phyloP scores from a whole-genome alignment of 495 filamentous ascomycete species.

The Cudoniella acicularis region DNA sequence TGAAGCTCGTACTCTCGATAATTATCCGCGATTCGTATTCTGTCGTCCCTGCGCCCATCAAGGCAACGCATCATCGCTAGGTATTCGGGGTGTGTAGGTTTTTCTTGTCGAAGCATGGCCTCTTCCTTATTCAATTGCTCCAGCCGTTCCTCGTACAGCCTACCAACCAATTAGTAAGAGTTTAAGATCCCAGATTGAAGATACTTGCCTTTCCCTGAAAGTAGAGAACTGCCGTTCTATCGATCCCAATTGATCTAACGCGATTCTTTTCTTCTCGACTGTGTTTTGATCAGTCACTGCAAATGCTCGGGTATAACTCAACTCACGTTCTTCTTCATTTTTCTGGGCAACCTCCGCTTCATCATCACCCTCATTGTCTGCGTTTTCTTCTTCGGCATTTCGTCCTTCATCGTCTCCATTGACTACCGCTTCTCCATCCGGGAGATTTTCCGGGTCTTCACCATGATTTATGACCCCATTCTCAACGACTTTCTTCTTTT shows the following conservation, averaged over 20 bases:
- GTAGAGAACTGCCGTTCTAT: slow-evolving; percentile 83
- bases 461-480: slow-evolving; percentile 16
- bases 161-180: slow-evolving; percentile 31
- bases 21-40: slow-evolving; percentile 67
- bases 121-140: slow-evolving; percentile 79
- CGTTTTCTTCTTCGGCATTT: slow-evolving; percentile 37
- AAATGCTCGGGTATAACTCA: background rate
- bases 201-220: slow-evolving; percentile 77
- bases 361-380: slow-evolving; percentile 38
- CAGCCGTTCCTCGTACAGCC: slow-evolving; percentile 83
- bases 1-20: slow-evolving; percentile 69
- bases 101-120: slow-evolving; percentile 69
- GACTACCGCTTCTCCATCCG: slow-evolving; percentile 13
- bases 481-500: slow-evolving; percentile 25
- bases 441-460: slow-evolving; percentile 2
- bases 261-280: slow-evolving; percentile 77
- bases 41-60: slow-evolving; percentile 73
- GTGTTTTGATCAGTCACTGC: slow-evolving; percentile 1
- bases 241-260: slow-evolving; percentile 70
- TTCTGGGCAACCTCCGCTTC: slow-evolving; percentile 44
- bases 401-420: slow-evolving; percentile 33
- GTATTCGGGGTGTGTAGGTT: slow-evolving; percentile 83
- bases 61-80: slow-evolving; percentile 81
- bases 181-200: background rate
- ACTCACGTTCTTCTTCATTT: slow-evolving; percentile 76